Evolutionary conservation across 768 basidiomycete species (phyloP).

Genomic region (Russula foetens): DNA sequence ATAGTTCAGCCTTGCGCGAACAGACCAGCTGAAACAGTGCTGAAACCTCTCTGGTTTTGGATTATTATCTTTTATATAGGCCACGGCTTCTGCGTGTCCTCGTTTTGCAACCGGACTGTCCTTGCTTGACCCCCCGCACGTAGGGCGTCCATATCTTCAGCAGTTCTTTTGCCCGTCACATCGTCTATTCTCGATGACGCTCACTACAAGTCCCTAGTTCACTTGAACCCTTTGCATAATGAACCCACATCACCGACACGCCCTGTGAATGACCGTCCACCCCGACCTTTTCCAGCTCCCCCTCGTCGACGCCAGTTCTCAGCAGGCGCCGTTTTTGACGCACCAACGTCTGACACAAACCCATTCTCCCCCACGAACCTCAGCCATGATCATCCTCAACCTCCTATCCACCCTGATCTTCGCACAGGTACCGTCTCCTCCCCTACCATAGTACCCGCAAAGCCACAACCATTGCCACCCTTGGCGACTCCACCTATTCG

Average conservation of each 20-base stretch:
- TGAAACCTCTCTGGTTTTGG: too few relatives aligned
- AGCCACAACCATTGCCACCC: neutral
- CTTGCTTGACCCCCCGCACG: neutral
- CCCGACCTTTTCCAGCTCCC: constrained; percentile 7
- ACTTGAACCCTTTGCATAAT: neutral
- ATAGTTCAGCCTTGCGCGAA: neutral
- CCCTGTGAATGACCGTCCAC: constrained; percentile 11
- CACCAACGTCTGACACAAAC: constrained; percentile 19
- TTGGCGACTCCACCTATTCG: neutral
- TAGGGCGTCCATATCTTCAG: neutral
- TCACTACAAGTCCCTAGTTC: neutral
- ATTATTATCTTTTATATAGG: neutral
- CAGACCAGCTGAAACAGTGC: neutral
- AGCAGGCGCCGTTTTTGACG: constrained; percentile 9
- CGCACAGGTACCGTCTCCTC: constrained; percentile 12
- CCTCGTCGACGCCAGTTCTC: constrained; percentile 16
- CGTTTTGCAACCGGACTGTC: neutral
- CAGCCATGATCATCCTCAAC: constrained; percentile 9
- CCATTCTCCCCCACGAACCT: constrained; percentile 13
- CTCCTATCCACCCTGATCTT: constrained; percentile 17
- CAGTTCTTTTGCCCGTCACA: neutral
- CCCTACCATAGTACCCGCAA: constrained; percentile 10
- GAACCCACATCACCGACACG: constrained; percentile 10
- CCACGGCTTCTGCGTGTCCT: neutral
- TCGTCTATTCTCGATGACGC: neutral